Conservation (phyloP, 192 early-diverging fungal genomes). For the Chytriomyces sp. region DNA sequence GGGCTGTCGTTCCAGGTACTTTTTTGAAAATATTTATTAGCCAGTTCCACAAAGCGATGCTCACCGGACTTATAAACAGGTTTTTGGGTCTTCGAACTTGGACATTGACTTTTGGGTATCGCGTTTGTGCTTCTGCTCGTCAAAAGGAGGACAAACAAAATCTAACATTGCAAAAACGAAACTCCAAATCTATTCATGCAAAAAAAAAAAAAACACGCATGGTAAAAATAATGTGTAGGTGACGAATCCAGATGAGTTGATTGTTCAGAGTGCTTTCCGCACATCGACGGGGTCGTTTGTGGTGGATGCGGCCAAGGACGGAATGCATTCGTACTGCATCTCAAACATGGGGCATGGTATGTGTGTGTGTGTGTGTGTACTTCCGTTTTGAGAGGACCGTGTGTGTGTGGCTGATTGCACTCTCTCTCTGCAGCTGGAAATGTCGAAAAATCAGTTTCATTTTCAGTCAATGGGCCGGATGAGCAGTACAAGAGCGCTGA, state of each 20-base stretch:
- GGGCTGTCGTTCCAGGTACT: constrained; percentile 28
- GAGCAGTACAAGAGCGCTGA: constrained; percentile 7
- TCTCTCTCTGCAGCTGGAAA: background rate
- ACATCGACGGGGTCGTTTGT: constrained; percentile 10
- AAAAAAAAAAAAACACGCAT: background rate
- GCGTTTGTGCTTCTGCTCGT: background rate
- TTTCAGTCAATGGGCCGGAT: constrained; percentile 20
- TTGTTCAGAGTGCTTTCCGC: constrained; percentile 14
- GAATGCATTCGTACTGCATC: constrained; percentile 24
- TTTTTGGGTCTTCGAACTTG: constrained; percentile 11
- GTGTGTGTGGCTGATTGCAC: no score
- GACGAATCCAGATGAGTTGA: constrained; percentile 18
- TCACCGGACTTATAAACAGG: background rate
- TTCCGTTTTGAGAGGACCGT: no score
- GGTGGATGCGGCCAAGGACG: constrained; percentile 18
- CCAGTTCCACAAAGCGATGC: background rate
- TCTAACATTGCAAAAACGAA: no score
- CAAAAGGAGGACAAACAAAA: background rate
- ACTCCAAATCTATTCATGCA: background rate
- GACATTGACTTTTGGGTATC: constrained; percentile 28
- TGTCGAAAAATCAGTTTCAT: constrained; percentile 19
- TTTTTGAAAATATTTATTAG: background rate
- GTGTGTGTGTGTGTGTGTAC: no score
- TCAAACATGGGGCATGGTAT: constrained; percentile 6
- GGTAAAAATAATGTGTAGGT: background rate